A percentile compares a stretch with the other conserved stretches of the same genome.
Conservation (phyloP, 306 rosid genomes). For the Fagus sylvatica region DNA sequence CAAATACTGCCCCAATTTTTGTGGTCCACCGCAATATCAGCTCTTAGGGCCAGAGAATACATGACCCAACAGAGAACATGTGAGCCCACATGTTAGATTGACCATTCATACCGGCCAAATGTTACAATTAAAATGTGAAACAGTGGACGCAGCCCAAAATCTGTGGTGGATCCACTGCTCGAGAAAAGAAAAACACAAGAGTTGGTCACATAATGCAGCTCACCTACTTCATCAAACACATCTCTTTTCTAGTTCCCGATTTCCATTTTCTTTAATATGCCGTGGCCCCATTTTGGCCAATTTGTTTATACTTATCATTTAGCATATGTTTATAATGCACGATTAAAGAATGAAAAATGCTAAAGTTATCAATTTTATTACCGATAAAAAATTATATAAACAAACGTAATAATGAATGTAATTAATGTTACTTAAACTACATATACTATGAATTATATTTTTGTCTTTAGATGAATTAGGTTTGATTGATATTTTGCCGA, state of each 20-base stretch:
- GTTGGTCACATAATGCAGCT: conserved; percentile 14
- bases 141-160: conserved; percentile 24
- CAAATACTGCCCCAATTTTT: neutral
- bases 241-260: neutral
- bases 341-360: neutral
- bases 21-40: conserved; percentile 28
- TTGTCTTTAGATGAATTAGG: too few relatives aligned
- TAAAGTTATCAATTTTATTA: too few relatives aligned
- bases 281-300: neutral
- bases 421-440: too few relatives aligned
- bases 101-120: neutral
- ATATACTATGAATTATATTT: too few relatives aligned
- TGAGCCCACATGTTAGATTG: conserved; percentile 34
- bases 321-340: neutral
- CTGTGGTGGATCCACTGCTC: conserved; percentile 15
- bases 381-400: too few relatives aligned
- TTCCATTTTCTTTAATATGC: neutral
- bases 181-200: neutral
- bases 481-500: neutral
- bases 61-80: conserved; percentile 27
- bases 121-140: conserved; percentile 10
- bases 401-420: too few relatives aligned
- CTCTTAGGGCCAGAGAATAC: conserved; percentile 13
- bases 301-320: neutral
- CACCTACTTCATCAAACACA: neutral